Conservation (phyloP, 2,329 filamentous ascomycete species). For the Neofusicoccum kwambonambiense region DNA sequence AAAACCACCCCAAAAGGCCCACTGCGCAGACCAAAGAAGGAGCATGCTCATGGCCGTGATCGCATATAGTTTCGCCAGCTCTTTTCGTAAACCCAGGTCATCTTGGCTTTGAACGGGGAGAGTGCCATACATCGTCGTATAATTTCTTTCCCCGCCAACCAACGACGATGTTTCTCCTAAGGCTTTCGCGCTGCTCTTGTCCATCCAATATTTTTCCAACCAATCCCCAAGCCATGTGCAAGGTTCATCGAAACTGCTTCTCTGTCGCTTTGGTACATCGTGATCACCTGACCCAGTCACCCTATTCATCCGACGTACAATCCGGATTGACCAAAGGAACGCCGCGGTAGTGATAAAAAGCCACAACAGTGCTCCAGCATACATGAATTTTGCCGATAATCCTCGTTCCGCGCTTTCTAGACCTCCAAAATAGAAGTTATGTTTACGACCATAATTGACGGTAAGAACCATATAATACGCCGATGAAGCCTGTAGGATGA, state of each 20-base stretch:
- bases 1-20: conserved; percentile 33
- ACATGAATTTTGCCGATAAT: conserved; percentile 29
- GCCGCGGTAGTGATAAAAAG: conserved; percentile 21
- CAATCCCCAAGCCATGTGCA: background rate
- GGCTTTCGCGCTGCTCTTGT: background rate
- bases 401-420: conserved; percentile 21
- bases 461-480: conserved; percentile 27
- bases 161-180: conserved; percentile 19
- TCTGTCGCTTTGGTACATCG: background rate
- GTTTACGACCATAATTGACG: conserved; percentile 28
- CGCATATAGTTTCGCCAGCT: conserved; percentile 19
- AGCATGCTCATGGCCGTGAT: conserved; percentile 22
- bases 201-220: conserved; percentile 7
- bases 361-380: conserved; percentile 32
- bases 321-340: conserved; percentile 17
- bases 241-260: conserved; percentile 9
- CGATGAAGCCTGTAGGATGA: conserved; percentile 27
- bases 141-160: background rate
- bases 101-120: background rate
- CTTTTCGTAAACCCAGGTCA: background rate
- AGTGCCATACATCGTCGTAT: conserved; percentile 22
- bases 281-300: background rate
- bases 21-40: conserved; percentile 29
- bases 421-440: conserved; percentile 28
- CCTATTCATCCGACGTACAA: background rate